Conservation (phyloP, 2,329 filamentous ascomycete genomes). For the Emydomyces testavorans region DNA sequence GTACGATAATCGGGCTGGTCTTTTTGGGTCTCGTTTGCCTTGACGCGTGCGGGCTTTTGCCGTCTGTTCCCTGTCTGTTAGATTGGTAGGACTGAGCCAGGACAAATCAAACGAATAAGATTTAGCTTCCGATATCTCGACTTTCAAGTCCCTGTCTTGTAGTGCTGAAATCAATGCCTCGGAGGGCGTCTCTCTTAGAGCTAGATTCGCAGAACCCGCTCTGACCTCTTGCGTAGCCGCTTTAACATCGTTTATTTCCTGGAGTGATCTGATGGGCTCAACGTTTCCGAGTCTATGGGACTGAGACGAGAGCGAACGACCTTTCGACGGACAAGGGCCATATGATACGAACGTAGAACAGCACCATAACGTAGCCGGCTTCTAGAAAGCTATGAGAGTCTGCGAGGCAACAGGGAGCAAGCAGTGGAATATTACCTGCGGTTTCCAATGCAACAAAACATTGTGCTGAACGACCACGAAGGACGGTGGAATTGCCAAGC, state of each 20-base stretch:
- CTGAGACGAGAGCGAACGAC: neutral
- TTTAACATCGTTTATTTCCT: neutral
- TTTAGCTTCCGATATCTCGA: slow-evolving; percentile 8
- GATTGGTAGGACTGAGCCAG: slow-evolving; percentile 5
- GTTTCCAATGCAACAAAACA: neutral
- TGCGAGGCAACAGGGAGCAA: neutral
- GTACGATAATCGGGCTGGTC: slow-evolving; percentile 4
- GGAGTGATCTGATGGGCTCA: neutral
- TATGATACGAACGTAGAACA: neutral
- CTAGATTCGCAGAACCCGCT: neutral
- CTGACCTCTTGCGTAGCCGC: neutral
- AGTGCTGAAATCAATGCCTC: slow-evolving; percentile 13
- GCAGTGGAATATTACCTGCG: neutral
- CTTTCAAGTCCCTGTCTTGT: slow-evolving; percentile 5
- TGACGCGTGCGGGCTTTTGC: neutral
- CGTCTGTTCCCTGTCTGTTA: neutral
- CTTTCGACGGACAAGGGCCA: neutral
- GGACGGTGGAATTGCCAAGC: slow-evolving; percentile 2
- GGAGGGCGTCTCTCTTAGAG: slow-evolving; percentile 10
- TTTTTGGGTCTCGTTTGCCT: neutral
- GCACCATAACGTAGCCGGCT: neutral
- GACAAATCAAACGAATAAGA: slow-evolving; percentile 10
- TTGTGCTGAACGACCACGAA: neutral
- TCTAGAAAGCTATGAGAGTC: neutral
- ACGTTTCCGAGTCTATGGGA: neutral